These are phyloP conservation scores for Zoysia japonica DNA, from an alignment of 176 grass and related monocot genomes.

Conservation along the genomic window DNA sequence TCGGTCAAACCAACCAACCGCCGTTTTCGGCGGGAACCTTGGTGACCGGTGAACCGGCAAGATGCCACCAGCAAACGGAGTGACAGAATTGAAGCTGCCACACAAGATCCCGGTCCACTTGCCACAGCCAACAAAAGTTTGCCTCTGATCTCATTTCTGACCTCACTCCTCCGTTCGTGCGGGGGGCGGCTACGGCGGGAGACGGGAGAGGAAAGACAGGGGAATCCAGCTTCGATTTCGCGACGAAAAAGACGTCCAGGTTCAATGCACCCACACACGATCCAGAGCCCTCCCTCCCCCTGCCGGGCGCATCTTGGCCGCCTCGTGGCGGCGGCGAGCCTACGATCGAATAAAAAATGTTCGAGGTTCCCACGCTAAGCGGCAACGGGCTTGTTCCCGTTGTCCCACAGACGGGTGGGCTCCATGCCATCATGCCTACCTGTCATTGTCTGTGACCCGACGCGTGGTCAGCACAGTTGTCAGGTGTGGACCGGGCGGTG, in stretches of 20 bases:
- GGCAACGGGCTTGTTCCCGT: fast-evolving
- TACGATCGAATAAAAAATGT: neutral
- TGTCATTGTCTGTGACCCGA: fast-evolving
- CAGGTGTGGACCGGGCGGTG: constrained; percentile 8
- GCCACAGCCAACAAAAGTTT: neutral
- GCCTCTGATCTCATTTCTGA: constrained; percentile 47
- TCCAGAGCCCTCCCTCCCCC: neutral
- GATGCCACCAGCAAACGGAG: neutral
- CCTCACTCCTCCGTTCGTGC: constrained; percentile 4
- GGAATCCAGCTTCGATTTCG: constrained; percentile 31
- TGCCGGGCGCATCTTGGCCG: constrained; percentile 30
- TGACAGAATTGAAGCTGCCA: neutral
- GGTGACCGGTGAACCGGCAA: too few species aligned
- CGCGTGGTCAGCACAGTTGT: constrained; percentile 41
- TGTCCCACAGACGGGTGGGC: fast-evolving
- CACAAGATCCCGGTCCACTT: neutral
- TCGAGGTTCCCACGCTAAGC: neutral
- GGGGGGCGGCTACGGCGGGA: constrained; percentile 4
- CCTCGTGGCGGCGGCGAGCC: constrained; percentile 14
- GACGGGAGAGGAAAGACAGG: neutral
- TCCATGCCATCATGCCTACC: fast-evolving
- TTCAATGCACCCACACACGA: constrained; percentile 45
- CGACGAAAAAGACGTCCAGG: constrained; percentile 55
- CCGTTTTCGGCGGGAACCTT: too few species aligned
- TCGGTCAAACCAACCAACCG: too few species aligned